phyloP scores from a whole-genome alignment of 108 stramenopile species.

The Nannochloropsis salina region DNA sequence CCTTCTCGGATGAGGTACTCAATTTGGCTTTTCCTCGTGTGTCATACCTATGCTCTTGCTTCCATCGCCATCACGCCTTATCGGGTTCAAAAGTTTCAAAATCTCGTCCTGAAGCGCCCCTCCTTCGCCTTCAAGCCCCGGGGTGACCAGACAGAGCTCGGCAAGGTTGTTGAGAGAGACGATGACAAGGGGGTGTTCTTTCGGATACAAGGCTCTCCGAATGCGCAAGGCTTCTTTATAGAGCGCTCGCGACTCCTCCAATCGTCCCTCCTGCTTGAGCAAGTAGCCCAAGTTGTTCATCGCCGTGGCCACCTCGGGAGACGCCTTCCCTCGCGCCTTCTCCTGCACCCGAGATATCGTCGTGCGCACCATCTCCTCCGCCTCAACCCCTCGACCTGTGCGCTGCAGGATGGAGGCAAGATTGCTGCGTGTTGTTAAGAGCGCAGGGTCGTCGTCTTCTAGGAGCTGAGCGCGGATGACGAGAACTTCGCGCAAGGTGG shows the following conservation, averaged over 20 bases:
- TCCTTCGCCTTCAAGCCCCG: not conserved
- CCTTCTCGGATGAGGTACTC: no score
- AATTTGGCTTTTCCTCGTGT: no score
- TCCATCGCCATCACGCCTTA: no score
- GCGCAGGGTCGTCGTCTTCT: not conserved
- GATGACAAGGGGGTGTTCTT: not conserved
- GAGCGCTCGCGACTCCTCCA: not conserved
- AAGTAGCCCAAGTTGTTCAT: constrained; percentile 1
- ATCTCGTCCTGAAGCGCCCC: not conserved
- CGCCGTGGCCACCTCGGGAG: not conserved
- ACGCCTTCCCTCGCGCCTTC: not conserved
- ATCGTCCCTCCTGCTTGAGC: not conserved
- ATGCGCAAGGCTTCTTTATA: not conserved
- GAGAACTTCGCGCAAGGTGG: not conserved
- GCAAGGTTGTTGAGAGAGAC: not conserved
- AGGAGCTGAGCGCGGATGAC: constrained; percentile 7
- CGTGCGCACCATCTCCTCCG: constrained; percentile 12
- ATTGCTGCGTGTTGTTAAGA: not conserved
- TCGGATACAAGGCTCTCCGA: not conserved
- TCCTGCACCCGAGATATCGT: not conserved
- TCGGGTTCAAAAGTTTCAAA: not conserved
- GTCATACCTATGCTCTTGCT: no score
- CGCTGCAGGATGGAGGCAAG: constrained; percentile 3
- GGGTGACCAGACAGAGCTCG: constrained; percentile 10
- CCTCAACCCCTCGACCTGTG: not conserved